These are phyloP conservation scores for Scytalidium lignicola DNA, from an alignment of 2,329 filamentous ascomycete species.

Conservation along the genomic window DNA sequence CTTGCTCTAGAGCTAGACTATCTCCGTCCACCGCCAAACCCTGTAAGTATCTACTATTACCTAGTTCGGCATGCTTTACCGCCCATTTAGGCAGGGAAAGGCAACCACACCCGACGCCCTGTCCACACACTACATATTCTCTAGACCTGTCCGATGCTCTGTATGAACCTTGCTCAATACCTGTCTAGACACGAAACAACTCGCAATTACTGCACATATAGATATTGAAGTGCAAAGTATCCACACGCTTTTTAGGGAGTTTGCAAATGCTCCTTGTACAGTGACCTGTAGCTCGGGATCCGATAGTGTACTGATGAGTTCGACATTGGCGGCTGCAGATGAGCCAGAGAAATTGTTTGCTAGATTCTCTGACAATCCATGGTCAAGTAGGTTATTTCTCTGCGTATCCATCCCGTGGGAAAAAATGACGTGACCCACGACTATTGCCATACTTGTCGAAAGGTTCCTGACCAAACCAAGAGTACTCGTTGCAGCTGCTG, in stretches of 20 bases:
- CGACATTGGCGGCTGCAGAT: constrained; percentile 6
- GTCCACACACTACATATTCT: too few relatives aligned
- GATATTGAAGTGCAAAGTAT: neutral
- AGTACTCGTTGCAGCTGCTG: constrained; percentile 58
- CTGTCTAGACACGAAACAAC: neutral
- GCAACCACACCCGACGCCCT: too few relatives aligned
- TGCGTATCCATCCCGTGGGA: constrained; percentile 46
- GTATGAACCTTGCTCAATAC: neutral
- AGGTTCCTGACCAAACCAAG: constrained; percentile 62
- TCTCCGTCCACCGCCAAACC: too few relatives aligned
- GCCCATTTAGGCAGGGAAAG: too few relatives aligned
- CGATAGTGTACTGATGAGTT: neutral
- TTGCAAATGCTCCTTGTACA: neutral
- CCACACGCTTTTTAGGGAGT: neutral
- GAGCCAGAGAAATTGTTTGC: neutral
- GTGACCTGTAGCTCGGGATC: neutral
- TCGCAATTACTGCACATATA: neutral
- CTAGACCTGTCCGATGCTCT: neutral
- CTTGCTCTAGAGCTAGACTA: too few relatives aligned
- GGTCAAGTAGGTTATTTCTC: constrained; percentile 50
- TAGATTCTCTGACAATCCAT: neutral
- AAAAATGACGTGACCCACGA: constrained; percentile 74
- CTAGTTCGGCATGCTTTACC: too few relatives aligned
- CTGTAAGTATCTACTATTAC: too few relatives aligned
- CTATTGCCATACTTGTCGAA: constrained; percentile 62